Base-by-base conservation (phyloP, 176 grass and related monocot genomes). In the Chloris gayana region DNA sequence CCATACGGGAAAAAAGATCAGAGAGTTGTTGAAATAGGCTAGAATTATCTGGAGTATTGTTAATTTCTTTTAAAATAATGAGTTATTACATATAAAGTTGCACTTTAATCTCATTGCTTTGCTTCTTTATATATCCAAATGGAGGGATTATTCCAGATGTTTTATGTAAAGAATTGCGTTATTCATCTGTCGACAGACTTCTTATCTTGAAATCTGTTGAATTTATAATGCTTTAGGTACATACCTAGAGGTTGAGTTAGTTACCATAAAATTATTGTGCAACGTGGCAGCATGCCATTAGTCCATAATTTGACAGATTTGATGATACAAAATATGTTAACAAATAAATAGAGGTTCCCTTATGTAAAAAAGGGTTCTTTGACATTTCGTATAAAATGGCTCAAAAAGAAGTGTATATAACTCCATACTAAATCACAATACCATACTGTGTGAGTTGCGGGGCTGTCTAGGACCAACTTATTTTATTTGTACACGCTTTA, bases 401-500 rank as follows among this genome's bases (percentile, higher is more conserved):
- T 1, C 22, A 22, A 29, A 9, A 45, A 8, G 19, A 67, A 53
- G 22, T 12, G 27, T n/a, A 8, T 57, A 47, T 24, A 53, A 69
- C 22, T 69, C 50, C 25, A 51, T 47, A 25, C 30, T 51, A 21
- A 56, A 68, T 77, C 37, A 25, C 18, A 51, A 64, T 78, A 72
- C 59, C 59, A 54, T 11, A 62, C 24, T 77, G 35, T 77, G 35
- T 69, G 63, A 30, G 45, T 34, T 64, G 46, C 34, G 63, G 64
- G 68, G 64, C 42, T 80, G 22, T 54, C 19, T 88, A 39, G 33
- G 51, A 56, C 44, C 33, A 58, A 56, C 30, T 27, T 45, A 64
- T 76, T 85, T 47, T 81, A 65, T 49, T 18, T 0, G 0, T 64
- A 56, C 26, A 80, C 63, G 46, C 77, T 85, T 85, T 85, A 84